These are phyloP conservation scores for Urtica urens DNA, from an alignment of 306 rosid genomes.

Conservation along the genomic window DNA sequence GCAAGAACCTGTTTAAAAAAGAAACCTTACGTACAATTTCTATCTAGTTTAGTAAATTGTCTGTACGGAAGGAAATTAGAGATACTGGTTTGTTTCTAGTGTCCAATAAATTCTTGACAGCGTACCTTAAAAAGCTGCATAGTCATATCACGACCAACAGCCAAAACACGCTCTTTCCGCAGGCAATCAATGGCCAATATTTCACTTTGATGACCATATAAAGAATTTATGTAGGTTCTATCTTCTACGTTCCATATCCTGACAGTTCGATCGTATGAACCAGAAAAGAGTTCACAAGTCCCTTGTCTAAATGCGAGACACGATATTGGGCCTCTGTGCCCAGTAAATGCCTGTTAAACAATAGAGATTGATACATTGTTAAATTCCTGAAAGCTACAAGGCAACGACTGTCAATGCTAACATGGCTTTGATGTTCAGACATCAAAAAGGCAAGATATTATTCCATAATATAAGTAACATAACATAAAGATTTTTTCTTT, in stretches of 20 bases:
- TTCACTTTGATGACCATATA: slow-evolving; percentile 94
- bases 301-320: slow-evolving; percentile 89
- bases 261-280: slow-evolving; percentile 83
- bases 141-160: slow-evolving; percentile 84
- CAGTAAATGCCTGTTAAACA: slow-evolving; percentile 71
- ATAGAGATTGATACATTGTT: slow-evolving; percentile 3
- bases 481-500: too few species aligned
- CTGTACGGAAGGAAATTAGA: too few species aligned
- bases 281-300: slow-evolving; percentile 80
- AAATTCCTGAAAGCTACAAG: slow-evolving; percentile 4
- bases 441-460: too few species aligned
- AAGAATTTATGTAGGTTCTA: slow-evolving; percentile 71
- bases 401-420: too few species aligned
- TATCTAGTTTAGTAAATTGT: too few species aligned
- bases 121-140: slow-evolving; percentile 87
- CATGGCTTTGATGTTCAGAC: too few species aligned
- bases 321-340: slow-evolving; percentile 82
- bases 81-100: too few species aligned
- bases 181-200: slow-evolving; percentile 63
- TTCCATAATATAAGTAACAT: too few species aligned
- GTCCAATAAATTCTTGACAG: too few species aligned
- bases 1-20: too few species aligned
- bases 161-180: slow-evolving; percentile 72
- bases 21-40: too few species aligned
- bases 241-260: slow-evolving; percentile 98